These are phyloP conservation scores for Tephrocybe sp. DNA, from an alignment of 768 basidiomycete genomes.

Conservation along the genomic window DNA sequence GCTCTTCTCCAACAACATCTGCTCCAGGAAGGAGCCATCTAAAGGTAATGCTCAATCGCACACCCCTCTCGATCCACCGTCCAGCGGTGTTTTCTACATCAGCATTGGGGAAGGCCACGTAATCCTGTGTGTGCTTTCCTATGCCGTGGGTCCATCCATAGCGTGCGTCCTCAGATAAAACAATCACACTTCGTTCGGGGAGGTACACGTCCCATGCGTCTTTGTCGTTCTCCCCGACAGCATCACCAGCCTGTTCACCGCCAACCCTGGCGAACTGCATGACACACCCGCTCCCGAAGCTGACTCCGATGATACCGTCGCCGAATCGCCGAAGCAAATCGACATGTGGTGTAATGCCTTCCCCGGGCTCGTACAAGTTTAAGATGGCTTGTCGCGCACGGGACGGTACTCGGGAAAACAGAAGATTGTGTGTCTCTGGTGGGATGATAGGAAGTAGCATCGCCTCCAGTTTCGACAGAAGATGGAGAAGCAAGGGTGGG, in stretches of 20 bases:
- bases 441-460: conserved; percentile 55
- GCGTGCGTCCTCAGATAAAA: conserved; percentile 79
- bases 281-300: conserved; percentile 74
- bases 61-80: conserved; percentile 49
- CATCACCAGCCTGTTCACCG: background rate
- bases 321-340: conserved; percentile 84
- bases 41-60: conserved; percentile 81
- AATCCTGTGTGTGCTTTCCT: conserved; percentile 56
- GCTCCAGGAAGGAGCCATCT: conserved; percentile 86
- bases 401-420: conserved; percentile 55
- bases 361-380: conserved; percentile 86
- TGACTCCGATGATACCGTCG: conserved; percentile 89
- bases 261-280: conserved; percentile 66
- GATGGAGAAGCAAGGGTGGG: conserved; percentile 51
- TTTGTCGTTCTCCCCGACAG: conserved; percentile 14
- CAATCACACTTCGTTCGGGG: conserved; percentile 72
- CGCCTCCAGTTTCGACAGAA: conserved; percentile 51
- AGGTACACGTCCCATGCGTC: conserved; percentile 61
- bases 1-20: conserved; percentile 62
- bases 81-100: conserved; percentile 21
- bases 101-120: conserved; percentile 40
- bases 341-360: conserved; percentile 88
- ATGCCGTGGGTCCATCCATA: conserved; percentile 93
- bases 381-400: conserved; percentile 82
- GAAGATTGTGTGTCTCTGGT: conserved; percentile 44